Conservation (phyloP, 805 yeast species). For the Candida qinlingensis region DNA sequence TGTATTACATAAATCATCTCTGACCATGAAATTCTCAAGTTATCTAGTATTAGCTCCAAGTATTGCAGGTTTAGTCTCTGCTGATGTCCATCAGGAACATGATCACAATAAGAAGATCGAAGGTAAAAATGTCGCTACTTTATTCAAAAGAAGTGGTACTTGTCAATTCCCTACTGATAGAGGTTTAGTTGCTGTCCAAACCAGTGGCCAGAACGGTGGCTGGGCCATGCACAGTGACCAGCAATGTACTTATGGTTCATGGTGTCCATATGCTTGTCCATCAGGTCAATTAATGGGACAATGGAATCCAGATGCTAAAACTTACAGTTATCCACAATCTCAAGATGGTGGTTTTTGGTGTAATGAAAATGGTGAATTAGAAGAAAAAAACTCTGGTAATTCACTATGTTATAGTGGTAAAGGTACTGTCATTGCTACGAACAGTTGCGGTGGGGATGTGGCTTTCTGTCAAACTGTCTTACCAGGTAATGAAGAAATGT, state of each 20-base stretch:
- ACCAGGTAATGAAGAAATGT: constrained; percentile 93
- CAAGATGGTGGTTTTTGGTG: constrained; percentile 82
- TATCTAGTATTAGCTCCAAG: neutral
- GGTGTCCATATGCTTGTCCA: constrained; percentile 90
- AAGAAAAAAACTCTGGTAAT: constrained; percentile 51
- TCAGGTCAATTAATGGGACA: constrained; percentile 85
- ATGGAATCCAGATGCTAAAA: constrained; percentile 76
- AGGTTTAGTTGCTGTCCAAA: constrained; percentile 68
- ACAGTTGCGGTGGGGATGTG: constrained; percentile 51
- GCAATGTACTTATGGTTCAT: constrained; percentile 65
- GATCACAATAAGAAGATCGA: constrained; percentile 22
- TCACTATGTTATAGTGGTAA: constrained; percentile 73
- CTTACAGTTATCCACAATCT: constrained; percentile 72
- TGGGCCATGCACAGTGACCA: constrained; percentile 85
- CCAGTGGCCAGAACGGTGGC: constrained; percentile 57
- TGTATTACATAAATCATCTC: too few species aligned
- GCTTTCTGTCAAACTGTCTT: constrained; percentile 91
- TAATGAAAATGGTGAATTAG: constrained; percentile 60
- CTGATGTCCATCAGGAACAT: constrained; percentile 16
- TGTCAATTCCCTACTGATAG: constrained; percentile 66
- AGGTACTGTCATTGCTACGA: constrained; percentile 62
- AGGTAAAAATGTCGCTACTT: constrained; percentile 21
- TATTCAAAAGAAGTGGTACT: constrained; percentile 32
- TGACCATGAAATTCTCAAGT: neutral
- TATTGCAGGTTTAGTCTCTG: neutral